Evolutionary conservation across 768 basidiomycete species (phyloP), one percentile per base, ranked within the genome.

Genomic region (Amanita fuliginea): DNA sequence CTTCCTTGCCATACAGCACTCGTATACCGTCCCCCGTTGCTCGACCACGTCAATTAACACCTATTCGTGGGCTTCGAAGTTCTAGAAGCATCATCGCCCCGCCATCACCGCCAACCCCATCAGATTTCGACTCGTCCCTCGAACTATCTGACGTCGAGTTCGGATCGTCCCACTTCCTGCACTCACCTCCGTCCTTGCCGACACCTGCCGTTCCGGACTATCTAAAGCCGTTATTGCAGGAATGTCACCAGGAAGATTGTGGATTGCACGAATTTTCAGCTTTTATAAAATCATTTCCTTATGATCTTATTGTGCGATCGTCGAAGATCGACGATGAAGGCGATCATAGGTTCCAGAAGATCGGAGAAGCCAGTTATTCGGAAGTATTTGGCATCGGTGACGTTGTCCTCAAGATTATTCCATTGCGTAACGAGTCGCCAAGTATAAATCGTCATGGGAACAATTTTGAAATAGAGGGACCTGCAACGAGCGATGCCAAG

Each of bases 311-410:
- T 47, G 74, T 86, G 52, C 56, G 65, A 56, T 56, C 59, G n/a
- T 56, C 60, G 18, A 52, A 56, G 10, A 51, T 46, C 13, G 50
- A 47, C 13, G 39, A 52, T 1, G 46, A 32, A 10, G 22, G n/a
- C 8, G 42, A 53, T 30, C 52, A 64, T 19, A 63, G 49, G 5
- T 91, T 92, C 64, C 72, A 67, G 55, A 99, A 99, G 65, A 82
- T 97, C 41, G 95, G 95, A 36, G 96, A 99, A 67, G 96, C 96
- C 6, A 90, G 87, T 43, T 99, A 86, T 64, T 95, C 91, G 0
- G 96, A 99, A 60, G 96, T 99, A 24, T 99, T 90, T 63, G 86
- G 86, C 6, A 83, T 93, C 45, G 85, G 85, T 2, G 78, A 86
- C 55, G 79, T 94, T 30, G 92, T 94, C n/a, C 72, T 94, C 54